These are phyloP conservation scores for Cordyceps pruinosa DNA, from an alignment of 2,329 filamentous ascomycete species.

Conservation along the genomic window DNA sequence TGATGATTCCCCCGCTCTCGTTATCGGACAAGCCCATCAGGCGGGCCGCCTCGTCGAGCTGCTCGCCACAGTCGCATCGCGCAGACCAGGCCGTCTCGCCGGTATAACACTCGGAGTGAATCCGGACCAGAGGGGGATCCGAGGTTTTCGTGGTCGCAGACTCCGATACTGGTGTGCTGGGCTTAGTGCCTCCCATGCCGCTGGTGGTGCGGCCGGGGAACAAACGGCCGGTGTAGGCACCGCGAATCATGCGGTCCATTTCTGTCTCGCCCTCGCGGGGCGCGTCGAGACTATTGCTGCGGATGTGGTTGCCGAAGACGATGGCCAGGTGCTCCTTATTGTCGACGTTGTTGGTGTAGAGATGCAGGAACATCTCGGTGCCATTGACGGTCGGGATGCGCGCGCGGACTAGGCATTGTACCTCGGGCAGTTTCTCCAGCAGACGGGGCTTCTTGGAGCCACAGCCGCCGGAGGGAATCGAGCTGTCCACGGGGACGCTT, in stretches of 20 bases:
- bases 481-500: constrained; percentile 54
- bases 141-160: background rate
- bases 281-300: constrained; percentile 65
- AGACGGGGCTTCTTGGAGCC: constrained; percentile 62
- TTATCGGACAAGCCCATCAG: constrained; percentile 72
- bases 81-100: constrained; percentile 98
- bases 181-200: constrained; percentile 43
- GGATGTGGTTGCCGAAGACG: constrained; percentile 84
- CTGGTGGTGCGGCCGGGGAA: constrained; percentile 79
- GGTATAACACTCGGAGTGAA: constrained; percentile 97
- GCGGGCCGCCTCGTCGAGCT: constrained; percentile 90
- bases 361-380: constrained; percentile 92
- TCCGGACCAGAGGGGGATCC: constrained; percentile 67
- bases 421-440: constrained; percentile 68
- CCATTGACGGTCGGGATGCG: constrained; percentile 88
- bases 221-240: constrained; percentile 82
- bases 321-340: constrained; percentile 96
- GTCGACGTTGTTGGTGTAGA: constrained; percentile 89
- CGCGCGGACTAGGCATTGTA: constrained; percentile 90
- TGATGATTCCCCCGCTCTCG: constrained; percentile 74
- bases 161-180: background rate
- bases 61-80: constrained; percentile 94
- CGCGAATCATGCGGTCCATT: constrained; percentile 85
- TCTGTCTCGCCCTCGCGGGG: constrained; percentile 72
- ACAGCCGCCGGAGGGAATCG: constrained; percentile 50